phyloP scores from a whole-genome alignment of 108 stramenopile genomes.

The Cyclotella baltica region DNA sequence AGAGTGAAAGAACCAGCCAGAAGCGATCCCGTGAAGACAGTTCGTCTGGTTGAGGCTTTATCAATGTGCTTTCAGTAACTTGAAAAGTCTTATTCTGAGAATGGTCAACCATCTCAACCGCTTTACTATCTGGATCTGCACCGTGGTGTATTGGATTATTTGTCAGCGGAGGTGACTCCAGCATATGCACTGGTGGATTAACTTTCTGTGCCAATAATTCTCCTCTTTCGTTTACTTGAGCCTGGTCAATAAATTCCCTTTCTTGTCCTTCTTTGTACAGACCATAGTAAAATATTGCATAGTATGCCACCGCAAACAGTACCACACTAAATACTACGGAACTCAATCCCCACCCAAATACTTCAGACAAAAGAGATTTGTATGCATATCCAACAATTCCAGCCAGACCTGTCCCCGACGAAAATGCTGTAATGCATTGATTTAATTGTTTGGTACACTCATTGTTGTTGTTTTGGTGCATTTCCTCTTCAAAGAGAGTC shows the following conservation, averaged over 20 bases:
- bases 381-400: conserved; percentile 82
- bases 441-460: conserved; percentile 6
- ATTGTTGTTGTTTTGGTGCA: not conserved
- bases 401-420: conserved; percentile 84
- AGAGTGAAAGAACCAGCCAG: conserved; percentile 54
- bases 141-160: not conserved
- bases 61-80: not conserved
- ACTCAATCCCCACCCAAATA: conserved; percentile 36
- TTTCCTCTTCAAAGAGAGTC: conserved; percentile 8
- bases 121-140: not conserved
- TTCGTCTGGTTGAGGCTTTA: conserved; percentile 6
- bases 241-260: not conserved
- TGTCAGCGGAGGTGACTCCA: conserved; percentile 1
- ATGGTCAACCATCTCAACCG: conserved; percentile 33
- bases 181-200: not conserved
- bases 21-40: conserved; percentile 50
- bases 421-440: conserved; percentile 70
- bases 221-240: not conserved
- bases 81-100: not conserved
- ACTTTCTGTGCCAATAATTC: not conserved
- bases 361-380: conserved; percentile 47
- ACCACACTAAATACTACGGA: conserved; percentile 39
- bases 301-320: conserved; percentile 24
- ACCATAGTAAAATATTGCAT: conserved; percentile 24
- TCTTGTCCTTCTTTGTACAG: conserved; percentile 19